Evolutionary conservation across 371 early-diverging fungal genomes (phyloP), one percentile per base, ranked within the genome.

Genomic region (Saksenaea oblongispora): DNA sequence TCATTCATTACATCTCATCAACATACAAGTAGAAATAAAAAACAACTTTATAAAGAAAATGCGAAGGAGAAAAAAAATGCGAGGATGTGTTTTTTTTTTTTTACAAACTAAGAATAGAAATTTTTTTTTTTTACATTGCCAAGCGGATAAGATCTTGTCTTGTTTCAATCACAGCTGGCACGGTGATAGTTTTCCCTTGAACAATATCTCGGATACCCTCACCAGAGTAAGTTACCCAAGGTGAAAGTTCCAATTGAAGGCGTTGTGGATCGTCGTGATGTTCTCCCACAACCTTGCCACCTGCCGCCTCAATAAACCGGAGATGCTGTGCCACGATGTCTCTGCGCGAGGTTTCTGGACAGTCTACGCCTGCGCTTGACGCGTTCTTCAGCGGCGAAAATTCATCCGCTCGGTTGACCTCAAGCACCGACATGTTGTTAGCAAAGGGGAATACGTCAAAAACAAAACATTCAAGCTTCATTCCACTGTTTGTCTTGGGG

Each of bases 321-420:
- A 87, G 82, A 71, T 91, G 90, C 80, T 95, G 96, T 56, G 84
- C 80, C 63, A 95, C 78, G 57, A 97, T 90, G 68, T 95, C 96
- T 42, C 87, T 84, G 65, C 96, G 85, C 26, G 92, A 91, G 9
- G 98, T 97, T 79, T 96, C 97, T 28, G 98, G 98, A 64, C 91
- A 91, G 79, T 98, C 98, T 34, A 71, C 78, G 58, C 88, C 91
- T 35, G 89, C 60, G n/a, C 97, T 97, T 15, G 96, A 93, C 5
- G 95, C 97, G 73, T 98, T 98, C 89, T 98, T 98, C 26, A 98
- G 80, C 15, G 98, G 98, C 39, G 95, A 94, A 74, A 98, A 98
- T 75, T 98, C 97, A 41, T 98, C 96, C 56, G 85, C 82, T 63
- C 98, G 92, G 57, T 89, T 90, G 28, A 92, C 93, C 74, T 96